Evolutionary conservation across 2,329 filamentous ascomycete genomes (phyloP), one percentile per base, ranked within the genome.

Genomic region (Gyromitra esculenta): DNA sequence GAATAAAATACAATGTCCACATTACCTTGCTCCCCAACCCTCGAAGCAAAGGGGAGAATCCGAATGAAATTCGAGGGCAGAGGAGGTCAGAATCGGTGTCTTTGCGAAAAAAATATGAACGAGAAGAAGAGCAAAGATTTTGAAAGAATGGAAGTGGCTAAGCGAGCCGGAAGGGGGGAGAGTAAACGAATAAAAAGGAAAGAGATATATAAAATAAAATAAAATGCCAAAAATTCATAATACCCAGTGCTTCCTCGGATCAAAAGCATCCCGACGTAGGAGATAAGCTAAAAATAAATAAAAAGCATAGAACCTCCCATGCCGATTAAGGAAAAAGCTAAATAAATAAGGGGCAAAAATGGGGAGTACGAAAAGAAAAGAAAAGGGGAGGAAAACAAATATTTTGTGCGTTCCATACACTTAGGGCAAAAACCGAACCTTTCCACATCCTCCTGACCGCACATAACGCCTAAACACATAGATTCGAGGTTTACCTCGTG

Each of bases 41-140:
- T 78, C 72, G 75, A 77, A 77, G 78, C 76, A 79, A 75, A 79
- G 75, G 78, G 73, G 67, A 79, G 76, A 75, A 75, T 72, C 79
- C 74, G 81, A 74, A 65, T 69, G 75, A 78, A 73, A 76, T 60
- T 69, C 35, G 41, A 52, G 57, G n/a, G 66, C 7, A 37, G n/a
- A 35, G 60, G 50, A 65, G 76, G 64, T 67, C 77, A 74, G 6
- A 21, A 57, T 25, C 11, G 37, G 54, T 68, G 70, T 25, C 50
- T 6, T 43, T 31, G 37, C 69, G 37, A 41, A 67, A 31, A 31
- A 68, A 62, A 73, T 81, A 80, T 79, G 78, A 81, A 81, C 77
- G 62, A 21, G 81, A 79, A 81, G 80, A 79, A 83, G 82, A 80
- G 78, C 83, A 83, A 83, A 84, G 81, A 82, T 84, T 81, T 83